A percentile compares a stretch with the other conserved stretches of the same genome.
phyloP scores from a whole-genome alignment of 2,329 filamentous ascomycete species.

The Scleromitrula shiraiana region DNA sequence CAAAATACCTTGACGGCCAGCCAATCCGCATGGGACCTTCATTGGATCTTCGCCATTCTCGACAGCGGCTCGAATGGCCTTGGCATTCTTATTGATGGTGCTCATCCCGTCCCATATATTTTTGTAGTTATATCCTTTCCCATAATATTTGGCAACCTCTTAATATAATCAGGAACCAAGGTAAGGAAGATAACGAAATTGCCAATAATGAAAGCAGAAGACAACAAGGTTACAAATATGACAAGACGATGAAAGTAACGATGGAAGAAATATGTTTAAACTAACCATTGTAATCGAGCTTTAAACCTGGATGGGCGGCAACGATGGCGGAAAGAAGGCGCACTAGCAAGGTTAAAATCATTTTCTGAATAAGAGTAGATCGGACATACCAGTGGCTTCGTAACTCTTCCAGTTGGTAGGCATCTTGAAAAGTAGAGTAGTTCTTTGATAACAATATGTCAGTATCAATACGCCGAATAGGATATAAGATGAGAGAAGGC shows the following conservation, averaged over 20 bases:
- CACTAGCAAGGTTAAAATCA: constrained; percentile 25
- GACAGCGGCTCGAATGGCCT: constrained; percentile 17
- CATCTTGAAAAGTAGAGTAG: constrained; percentile 32
- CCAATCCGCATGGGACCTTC: constrained; percentile 12
- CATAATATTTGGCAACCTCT: constrained; percentile 48
- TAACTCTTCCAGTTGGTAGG: constrained; percentile 49
- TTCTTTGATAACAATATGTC: neutral
- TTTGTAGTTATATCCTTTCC: constrained; percentile 19
- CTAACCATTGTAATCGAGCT: constrained; percentile 56
- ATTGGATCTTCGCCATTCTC: constrained; percentile 19
- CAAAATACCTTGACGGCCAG: constrained; percentile 14
- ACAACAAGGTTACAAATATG: neutral
- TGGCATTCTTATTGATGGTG: constrained; percentile 15
- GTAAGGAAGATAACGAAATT: neutral
- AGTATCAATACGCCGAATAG: neutral
- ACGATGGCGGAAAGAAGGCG: constrained; percentile 54
- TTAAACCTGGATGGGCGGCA: constrained; percentile 45
- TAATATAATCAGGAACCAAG: neutral
- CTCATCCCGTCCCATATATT: constrained; percentile 18
- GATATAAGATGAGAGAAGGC: neutral
- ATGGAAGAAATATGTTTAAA: constrained; percentile 2
- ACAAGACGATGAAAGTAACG: neutral
- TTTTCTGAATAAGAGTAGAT: neutral
- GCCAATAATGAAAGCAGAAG: neutral
- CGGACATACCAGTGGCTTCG: constrained; percentile 39